Evolutionary conservation across 2,329 filamentous ascomycete genomes (phyloP), one percentile per base, ranked within the genome.

Genomic region (Epicoccum sorghinum): DNA sequence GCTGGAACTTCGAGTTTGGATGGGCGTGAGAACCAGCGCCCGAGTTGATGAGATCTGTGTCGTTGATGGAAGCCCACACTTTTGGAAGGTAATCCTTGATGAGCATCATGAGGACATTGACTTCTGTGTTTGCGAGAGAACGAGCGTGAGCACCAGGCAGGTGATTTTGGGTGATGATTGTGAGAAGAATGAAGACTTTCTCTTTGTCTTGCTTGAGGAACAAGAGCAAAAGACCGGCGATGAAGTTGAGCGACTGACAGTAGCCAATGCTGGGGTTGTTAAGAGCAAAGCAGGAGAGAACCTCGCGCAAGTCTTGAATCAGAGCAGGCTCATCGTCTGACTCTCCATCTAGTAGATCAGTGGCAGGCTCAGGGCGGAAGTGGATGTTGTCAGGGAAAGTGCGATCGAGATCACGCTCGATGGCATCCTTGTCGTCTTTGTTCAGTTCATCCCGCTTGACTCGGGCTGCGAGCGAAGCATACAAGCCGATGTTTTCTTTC

Each of bases 211-310:
- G 68, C 58, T 80, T 75, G 44, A 97, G 87, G 72, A 98, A 97
- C 3, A 98, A 82, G 2, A 98, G 85, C 1, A 98, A 81, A 47
- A 98, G 83, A 4, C 93, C 93, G 4, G 93, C 92, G 45, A 98
- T 84, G 75, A 98, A 98, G 75, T 98, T 98, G 27, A 98, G 84
- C 18, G 90, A 96, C 73, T 98, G 93, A 69, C 93, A 98, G 75
- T 98, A 98, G 12, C 93, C 93, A 63, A 97, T 96, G 49, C 85
- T 85, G 0, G 93, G 92, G 66, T 96, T 96, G 77, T 96, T 91
- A 37, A 96, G 83, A 2, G 93, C 88, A 73, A 97, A 98, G 9
- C 93, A 92, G 67, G 91, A 89, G 24, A 98, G 80, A 0, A 98
- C 91, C 36, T 91, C 86, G 27, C 93, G 89, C 7, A 98, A 83